Evolutionary conservation across 2,329 filamentous ascomycete species (phyloP), one percentile per base, ranked within the genome.

Genomic region (Sporothrix pseudoabietina): DNA sequence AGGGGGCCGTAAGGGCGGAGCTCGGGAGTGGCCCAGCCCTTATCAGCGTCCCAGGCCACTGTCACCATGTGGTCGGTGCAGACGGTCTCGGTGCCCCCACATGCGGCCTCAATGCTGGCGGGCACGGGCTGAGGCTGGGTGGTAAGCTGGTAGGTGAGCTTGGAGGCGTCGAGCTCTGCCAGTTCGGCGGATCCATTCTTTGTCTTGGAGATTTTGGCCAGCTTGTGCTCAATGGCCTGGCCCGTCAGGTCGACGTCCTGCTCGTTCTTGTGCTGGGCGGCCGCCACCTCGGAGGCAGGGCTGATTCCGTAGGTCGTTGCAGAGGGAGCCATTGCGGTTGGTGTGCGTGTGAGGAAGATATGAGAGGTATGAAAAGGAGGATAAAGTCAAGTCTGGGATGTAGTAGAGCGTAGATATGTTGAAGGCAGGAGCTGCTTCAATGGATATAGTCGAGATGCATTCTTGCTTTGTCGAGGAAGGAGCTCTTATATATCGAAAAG

Each of bases 41-140:
- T 79, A 59, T 83, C 80, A 30, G 81, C 82, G 47, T 86, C 89
- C 93, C 94, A 97, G 71, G 84, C 83, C 26, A 86, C 91, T 70
- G 90, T 91, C 78, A 96, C 85, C 94, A 97, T 97, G 85, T 98
- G 94, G 85, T 98, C 94, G 75, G 92, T 94, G 85, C 87, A 88
- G 79, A 89, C 83, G 76, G 86, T 88, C 80, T 87, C 85, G 75
- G 78, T 76, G 76, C 84, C 86, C 69, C 84, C 73, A 76, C 82
- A 83, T 77, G 85, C 85, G 54, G 78, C 77, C 74, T 82, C 85
- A 75, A 86, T 84, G 71, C 84, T 82, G 14, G 71, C 73, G 70
- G 87, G 88, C 68, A 90, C 87, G 69, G 82, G 76, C 75, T 86
- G 87, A 0, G 86, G 87, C 72, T 79, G 82, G 61, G 82, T 80